Percentiles rank a stretch among this genome's conserved stretches.
phyloP scores from a whole-genome alignment of 1,284 basidiomycete species.

The Tylopilus sp. region DNA sequence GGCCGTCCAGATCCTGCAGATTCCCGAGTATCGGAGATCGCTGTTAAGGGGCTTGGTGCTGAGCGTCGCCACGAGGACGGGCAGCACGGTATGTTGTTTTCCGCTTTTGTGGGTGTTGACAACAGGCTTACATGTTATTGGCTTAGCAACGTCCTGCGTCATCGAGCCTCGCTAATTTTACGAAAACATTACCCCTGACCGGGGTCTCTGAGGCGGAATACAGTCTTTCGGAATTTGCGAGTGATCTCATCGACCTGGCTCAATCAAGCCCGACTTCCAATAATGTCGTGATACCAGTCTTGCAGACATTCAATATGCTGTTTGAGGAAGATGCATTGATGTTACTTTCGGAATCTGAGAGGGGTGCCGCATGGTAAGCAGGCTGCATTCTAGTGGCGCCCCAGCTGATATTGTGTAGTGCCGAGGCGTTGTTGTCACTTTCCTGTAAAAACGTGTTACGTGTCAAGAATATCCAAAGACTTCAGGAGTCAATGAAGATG shows the following conservation, averaged over 20 bases:
- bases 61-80: slow-evolving; percentile 76
- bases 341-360: slow-evolving; percentile 40
- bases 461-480: slow-evolving; percentile 76
- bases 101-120: slow-evolving; percentile 8
- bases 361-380: slow-evolving; percentile 50
- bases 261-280: slow-evolving; percentile 60
- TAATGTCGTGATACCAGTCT: slow-evolving; percentile 68
- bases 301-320: slow-evolving; percentile 72
- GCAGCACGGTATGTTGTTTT: slow-evolving; percentile 64
- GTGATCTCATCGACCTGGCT: slow-evolving; percentile 54
- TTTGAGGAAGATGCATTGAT: slow-evolving; percentile 62
- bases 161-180: slow-evolving; percentile 57
- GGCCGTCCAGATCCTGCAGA: slow-evolving; percentile 64
- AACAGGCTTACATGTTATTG: slow-evolving; percentile 10
- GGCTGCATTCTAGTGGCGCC: slow-evolving; percentile 19
- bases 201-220: slow-evolving; percentile 35
- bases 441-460: slow-evolving; percentile 57
- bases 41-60: slow-evolving; percentile 72
- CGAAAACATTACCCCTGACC: slow-evolving; percentile 47
- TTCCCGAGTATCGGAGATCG: slow-evolving; percentile 56
- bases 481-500: slow-evolving; percentile 79
- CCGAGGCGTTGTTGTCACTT: slow-evolving; percentile 46
- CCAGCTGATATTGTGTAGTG: slow-evolving; percentile 35
- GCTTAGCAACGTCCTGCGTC: slow-evolving; percentile 67
- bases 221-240: slow-evolving; percentile 46